A percentile compares a stretch with the other conserved stretches of the same genome.
Evolutionary conservation across 306 rosid genomes (phyloP).

Genomic region (Mucuna pruriens): DNA sequence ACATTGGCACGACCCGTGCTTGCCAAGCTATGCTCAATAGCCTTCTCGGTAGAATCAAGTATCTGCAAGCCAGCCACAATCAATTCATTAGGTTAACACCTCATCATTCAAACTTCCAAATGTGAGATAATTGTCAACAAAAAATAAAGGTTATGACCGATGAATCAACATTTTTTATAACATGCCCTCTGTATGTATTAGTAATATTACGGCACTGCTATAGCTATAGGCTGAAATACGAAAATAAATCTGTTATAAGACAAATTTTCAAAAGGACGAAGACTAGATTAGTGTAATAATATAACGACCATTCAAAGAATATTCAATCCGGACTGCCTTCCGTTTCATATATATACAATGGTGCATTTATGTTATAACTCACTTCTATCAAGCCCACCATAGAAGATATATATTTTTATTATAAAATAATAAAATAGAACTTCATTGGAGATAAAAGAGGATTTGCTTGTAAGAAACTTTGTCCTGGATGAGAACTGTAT

Average conservation of each 20-base stretch:
- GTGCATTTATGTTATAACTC: neutral
- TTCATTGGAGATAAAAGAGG: neutral
- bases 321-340: neutral
- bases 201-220: neutral
- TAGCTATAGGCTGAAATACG: neutral
- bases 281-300: neutral
- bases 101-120: neutral
- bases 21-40: slow-evolving; percentile 88
- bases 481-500: neutral
- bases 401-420: neutral
- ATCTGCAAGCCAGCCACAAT: slow-evolving; percentile 57
- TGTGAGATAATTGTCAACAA: neutral
- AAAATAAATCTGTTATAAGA: neutral
- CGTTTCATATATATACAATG: neutral
- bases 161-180: neutral
- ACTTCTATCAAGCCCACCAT: neutral
- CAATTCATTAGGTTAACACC: slow-evolving; percentile 17
- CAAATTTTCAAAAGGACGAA: neutral
- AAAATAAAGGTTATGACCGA: neutral
- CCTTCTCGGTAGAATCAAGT: slow-evolving; percentile 87
- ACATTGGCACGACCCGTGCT: slow-evolving; percentile 81
- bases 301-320: neutral
- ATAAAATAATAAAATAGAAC: neutral
- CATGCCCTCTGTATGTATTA: neutral
- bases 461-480: neutral